Evolutionary conservation across 306 rosid species (phyloP), one percentile per base, ranked within the genome.

Genomic region (Delonix regia): DNA sequence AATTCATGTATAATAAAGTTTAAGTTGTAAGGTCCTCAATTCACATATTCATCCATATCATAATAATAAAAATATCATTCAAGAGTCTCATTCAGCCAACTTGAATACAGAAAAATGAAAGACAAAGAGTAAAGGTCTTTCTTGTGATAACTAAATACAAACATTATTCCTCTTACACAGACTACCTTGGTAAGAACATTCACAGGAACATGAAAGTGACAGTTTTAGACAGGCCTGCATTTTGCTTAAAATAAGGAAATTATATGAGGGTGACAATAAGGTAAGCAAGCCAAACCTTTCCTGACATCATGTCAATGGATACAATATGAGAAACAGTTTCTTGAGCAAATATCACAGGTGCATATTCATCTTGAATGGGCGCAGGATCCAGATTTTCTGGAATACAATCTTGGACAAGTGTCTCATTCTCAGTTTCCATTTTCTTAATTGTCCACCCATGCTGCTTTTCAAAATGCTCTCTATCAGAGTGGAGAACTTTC

Each of bases 231-330:
- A 42, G 73, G 11, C 49, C 9, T 38, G 33, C 55, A 62, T 65
- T 57, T 41, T 28, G 38, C 33, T 67, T 59, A 69, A 38, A 69
- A 49, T 60, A 28, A 15, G 57, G 41, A 65, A 63, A 21, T 42
- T 42, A 21, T 52, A 34, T 16, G 39, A 8, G 42, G 60, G 33
- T 38, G 33, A 74, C 30, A 41, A 47, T 39, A 71, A 71, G 79
- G 42, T 48, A 77, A 81, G 57, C 53, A 76, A 56, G 71, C 71
- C 88, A 41, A 73, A 95, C 99, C 97, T 92, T 95, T 82, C 99
- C 99, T 12, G 99, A 95, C 99, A 95, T 95, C 99, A 95, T 95
- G 88, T 92, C 99, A 57, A 95, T 95, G 22, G 99, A 95, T 75
- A 95, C 98, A 83, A 95, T 95, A 89, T 95, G 99, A 66, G 99